Percentiles rank a stretch among this genome's conserved stretches.
Evolutionary conservation across 352 stramenopile species (phyloP).

Genomic region (Blastocystis sp.): DNA sequence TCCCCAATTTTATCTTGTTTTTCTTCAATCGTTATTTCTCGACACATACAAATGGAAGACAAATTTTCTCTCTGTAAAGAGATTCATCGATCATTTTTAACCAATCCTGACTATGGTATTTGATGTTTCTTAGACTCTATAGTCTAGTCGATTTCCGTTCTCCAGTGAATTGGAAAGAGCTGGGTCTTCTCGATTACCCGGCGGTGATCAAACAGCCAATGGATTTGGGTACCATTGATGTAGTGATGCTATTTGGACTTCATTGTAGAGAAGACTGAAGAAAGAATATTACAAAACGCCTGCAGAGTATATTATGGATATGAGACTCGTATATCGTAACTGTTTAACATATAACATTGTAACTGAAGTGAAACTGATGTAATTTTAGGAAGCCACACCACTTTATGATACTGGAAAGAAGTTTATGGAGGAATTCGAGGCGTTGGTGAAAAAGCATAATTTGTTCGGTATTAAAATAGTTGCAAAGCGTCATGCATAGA

Average conservation of each 20-base stretch:
- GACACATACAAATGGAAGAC: constrained; percentile 1
- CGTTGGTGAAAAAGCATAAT: not conserved
- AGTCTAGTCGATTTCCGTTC: not conserved
- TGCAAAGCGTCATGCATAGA: not conserved
- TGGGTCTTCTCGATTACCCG: constrained; percentile 16
- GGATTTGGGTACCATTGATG: constrained; percentile 56
- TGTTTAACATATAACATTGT: constrained; percentile 45
- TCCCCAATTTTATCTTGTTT: not conserved
- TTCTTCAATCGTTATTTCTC: not conserved
- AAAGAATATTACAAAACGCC: constrained; percentile 8
- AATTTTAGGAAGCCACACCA: not conserved
- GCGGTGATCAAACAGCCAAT: constrained; percentile 47
- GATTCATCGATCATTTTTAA: constrained; percentile 1
- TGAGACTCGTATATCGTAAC: constrained; percentile 48
- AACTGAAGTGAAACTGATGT: not conserved
- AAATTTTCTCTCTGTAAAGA: constrained; percentile 43
- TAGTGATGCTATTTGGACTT: not conserved
- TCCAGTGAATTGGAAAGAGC: constrained; percentile 49
- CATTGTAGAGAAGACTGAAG: constrained; percentile 31
- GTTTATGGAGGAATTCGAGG: constrained; percentile 48
- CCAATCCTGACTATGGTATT: constrained; percentile 20
- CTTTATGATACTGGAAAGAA: constrained; percentile 6
- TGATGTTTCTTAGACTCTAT: not conserved
- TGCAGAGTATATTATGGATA: constrained; percentile 47
- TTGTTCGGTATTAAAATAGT: not conserved